Evolutionary conservation across 2,329 filamentous ascomycete species (phyloP), one percentile per base, ranked within the genome.

Genomic region (Colletotrichum theobromicola): DNA sequence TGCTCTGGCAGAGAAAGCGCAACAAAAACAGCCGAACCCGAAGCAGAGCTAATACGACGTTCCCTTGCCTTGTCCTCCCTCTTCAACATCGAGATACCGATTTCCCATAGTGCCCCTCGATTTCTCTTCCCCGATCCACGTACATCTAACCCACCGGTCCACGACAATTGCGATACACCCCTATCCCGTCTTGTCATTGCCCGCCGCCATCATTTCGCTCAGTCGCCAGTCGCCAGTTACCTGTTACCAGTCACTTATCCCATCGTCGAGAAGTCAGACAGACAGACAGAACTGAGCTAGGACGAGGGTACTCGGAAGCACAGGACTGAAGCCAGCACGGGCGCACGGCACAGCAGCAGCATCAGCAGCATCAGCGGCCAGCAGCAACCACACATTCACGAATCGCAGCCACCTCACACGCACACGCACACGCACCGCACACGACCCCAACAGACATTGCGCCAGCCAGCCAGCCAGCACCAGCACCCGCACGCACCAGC

Each of bases 61-160:
- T 55, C 67, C 57, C 67, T 67, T 67, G 21, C 50, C 65, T 67
- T 8, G 65, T 13, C 50, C 42, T 30, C 50, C 32, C 58, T 64
- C 50, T 42, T 32, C 32, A 34, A 60, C 66, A 70, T 70, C 46
- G 73, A 64, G 67, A 75, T 70, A 53, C 70, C 74, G 72, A 76
- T 76, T 73, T 72, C 66, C 64, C 66, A 67, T 73, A 73, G 55
- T 18, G 34, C 50, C 12, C 34, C 42, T 72, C 75, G 75, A 76
- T 76, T 55, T 63, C 70, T 57, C 55, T 37, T 30, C 28, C 53
- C 66, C 57, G 62, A 62, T 67, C 68, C 72, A 62, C 68, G 68
- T 67, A 26, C 62, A 67, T 60, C 37, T 42, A 68, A 50, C 26
- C 70, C 64, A 72, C 42, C 30, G 42, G 55, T 62, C 62, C 72